Conservation (phyloP, 352 stramenopile species). For the Globisporangium carolinianum region DNA sequence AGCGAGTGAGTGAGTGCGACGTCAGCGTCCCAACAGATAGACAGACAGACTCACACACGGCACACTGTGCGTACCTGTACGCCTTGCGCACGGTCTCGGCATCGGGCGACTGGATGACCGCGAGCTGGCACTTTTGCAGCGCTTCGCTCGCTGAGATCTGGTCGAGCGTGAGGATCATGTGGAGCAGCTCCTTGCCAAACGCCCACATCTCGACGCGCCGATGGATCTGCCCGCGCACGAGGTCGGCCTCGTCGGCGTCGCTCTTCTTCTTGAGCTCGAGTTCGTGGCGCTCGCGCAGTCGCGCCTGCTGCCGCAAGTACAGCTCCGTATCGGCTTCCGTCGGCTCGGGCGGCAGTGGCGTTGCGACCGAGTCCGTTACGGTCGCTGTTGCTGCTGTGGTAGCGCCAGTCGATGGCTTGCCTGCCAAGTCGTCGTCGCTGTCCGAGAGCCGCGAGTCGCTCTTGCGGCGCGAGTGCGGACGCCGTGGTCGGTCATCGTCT, state of each 20-base stretch:
- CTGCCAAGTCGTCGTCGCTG: slow-evolving; percentile 37
- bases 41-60: not conserved
- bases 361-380: not conserved
- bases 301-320: slow-evolving; percentile 77
- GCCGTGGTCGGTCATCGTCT: slow-evolving; percentile 22
- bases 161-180: slow-evolving; percentile 82
- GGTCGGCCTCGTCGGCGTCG: slow-evolving; percentile 74
- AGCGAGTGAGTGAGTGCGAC: slow-evolving; percentile 1
- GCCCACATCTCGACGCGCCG: slow-evolving; percentile 75
- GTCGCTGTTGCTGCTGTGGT: too few relatives aligned
- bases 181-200: slow-evolving; percentile 74
- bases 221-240: slow-evolving; percentile 71
- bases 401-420: not conserved
- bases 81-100: slow-evolving; percentile 79
- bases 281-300: slow-evolving; percentile 73
- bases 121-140: slow-evolving; percentile 67
- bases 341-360: slow-evolving; percentile 66
- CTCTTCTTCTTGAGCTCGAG: slow-evolving; percentile 76
- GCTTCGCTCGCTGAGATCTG: slow-evolving; percentile 70
- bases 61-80: slow-evolving; percentile 40
- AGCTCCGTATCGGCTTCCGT: slow-evolving; percentile 66
- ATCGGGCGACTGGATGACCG: slow-evolving; percentile 73
- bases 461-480: slow-evolving; percentile 25
- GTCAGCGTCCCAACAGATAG: not conserved
- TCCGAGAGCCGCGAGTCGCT: slow-evolving; percentile 52